phyloP scores from a whole-genome alignment of 2,329 filamentous ascomycete genomes.

The Aspergillus sp. region DNA sequence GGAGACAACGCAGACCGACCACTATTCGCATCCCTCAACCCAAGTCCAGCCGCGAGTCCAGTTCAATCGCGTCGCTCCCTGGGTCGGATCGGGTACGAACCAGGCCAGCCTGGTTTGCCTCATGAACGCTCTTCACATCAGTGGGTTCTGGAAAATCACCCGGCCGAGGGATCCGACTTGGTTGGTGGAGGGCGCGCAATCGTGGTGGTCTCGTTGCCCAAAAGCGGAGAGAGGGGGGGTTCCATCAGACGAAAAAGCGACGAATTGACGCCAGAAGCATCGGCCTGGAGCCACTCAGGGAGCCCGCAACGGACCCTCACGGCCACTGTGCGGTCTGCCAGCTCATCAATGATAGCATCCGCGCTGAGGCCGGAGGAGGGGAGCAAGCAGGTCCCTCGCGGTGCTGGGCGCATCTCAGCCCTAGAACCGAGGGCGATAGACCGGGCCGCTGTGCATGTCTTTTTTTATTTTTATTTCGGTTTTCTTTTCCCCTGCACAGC shows the following conservation, averaged over 20 bases:
- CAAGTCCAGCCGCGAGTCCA: conserved; percentile 3
- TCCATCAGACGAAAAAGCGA: conserved; percentile 17
- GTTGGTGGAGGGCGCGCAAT: conserved; percentile 7
- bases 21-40: too few relatives aligned
- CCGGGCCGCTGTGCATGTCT: conserved; percentile 31
- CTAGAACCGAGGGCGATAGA: conserved; percentile 17
- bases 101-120: conserved; percentile 14
- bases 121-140: conserved; percentile 15
- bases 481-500: neutral
- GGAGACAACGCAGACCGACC: conserved; percentile 28
- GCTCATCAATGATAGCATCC: conserved; percentile 28
- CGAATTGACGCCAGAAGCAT: conserved; percentile 22
- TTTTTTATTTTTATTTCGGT: neutral
- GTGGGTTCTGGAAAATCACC: conserved; percentile 5
- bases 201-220: conserved; percentile 22
- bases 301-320: conserved; percentile 17
- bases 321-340: conserved; percentile 25
- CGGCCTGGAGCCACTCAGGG: conserved; percentile 17
- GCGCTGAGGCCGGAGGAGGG: conserved; percentile 7
- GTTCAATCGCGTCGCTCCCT: too few relatives aligned
- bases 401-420: conserved; percentile 11
- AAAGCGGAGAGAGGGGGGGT: conserved; percentile 25
- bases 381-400: neutral
- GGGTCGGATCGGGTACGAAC: conserved; percentile 26
- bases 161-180: conserved; percentile 14